These are phyloP conservation scores for Acrocalymma vagum DNA, from an alignment of 2,329 filamentous ascomycete genomes.

Conservation along the genomic window DNA sequence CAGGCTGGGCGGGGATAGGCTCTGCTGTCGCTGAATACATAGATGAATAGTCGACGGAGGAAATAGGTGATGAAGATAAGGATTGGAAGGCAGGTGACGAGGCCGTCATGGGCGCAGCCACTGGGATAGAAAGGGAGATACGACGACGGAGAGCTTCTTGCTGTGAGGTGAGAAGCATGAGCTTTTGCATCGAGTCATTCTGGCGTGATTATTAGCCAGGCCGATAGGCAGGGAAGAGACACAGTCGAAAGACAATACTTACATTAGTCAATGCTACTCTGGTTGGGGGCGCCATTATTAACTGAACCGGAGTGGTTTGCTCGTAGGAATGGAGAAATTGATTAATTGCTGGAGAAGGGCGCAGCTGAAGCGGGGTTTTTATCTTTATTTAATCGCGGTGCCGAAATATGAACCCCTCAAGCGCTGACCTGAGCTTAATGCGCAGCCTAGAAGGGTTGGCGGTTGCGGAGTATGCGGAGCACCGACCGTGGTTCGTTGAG, in stretches of 20 bases:
- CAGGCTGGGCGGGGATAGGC: constrained; percentile 29
- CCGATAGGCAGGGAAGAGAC: background rate
- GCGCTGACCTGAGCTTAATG: constrained; percentile 18
- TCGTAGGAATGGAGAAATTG: background rate
- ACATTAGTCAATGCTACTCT: constrained; percentile 33
- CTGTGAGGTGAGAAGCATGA: constrained; percentile 50
- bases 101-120: constrained; percentile 39
- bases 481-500: constrained; percentile 19
- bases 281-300: constrained; percentile 19
- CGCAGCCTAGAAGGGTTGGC: constrained; percentile 11
- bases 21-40: constrained; percentile 34
- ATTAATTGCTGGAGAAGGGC: background rate
- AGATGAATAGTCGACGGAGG: constrained; percentile 30
- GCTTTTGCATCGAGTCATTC: constrained; percentile 47
- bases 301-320: background rate
- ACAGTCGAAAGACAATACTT: too few relatives aligned
- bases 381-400: constrained; percentile 14
- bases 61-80: constrained; percentile 40
- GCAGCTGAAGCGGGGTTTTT: constrained; percentile 20
- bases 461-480: constrained; percentile 16
- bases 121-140: constrained; percentile 46
- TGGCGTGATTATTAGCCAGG: constrained; percentile 21
- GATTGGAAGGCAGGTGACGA: constrained; percentile 48
- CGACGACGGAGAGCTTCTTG: constrained; percentile 50
- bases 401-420: constrained; percentile 20